These are phyloP conservation scores for Trapa bicornis DNA, from an alignment of 345 rosid genomes.

Conservation along the genomic window DNA sequence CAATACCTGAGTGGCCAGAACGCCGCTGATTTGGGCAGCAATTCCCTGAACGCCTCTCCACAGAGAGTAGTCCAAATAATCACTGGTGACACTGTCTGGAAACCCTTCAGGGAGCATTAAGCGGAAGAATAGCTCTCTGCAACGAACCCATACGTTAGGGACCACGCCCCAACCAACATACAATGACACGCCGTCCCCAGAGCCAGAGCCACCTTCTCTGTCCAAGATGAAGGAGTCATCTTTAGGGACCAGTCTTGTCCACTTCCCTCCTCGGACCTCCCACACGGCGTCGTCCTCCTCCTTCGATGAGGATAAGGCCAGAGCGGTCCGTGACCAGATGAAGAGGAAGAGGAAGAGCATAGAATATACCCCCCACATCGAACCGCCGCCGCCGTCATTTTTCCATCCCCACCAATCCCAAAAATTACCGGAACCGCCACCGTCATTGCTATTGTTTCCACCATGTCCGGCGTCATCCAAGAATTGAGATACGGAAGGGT, in stretches of 20 bases:
- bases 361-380: slow-evolving; percentile 1
- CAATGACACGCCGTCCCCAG: slow-evolving; percentile 12
- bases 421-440: slow-evolving; percentile 14
- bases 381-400: slow-evolving; percentile 14
- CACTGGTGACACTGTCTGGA: slow-evolving; percentile 71
- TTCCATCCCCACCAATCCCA: slow-evolving; percentile 25
- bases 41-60: slow-evolving; percentile 95
- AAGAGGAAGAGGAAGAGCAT: slow-evolving; percentile 12
- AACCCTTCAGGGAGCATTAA: slow-evolving; percentile 88
- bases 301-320: slow-evolving; percentile 25
- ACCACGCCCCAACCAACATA: slow-evolving; percentile 13
- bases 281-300: slow-evolving; percentile 28
- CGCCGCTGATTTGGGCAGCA: slow-evolving; percentile 86
- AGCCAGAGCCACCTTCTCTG: slow-evolving; percentile 10
- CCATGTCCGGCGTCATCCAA: slow-evolving; percentile 4
- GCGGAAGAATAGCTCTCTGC: slow-evolving; percentile 29
- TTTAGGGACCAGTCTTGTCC: slow-evolving; percentile 46
- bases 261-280: slow-evolving; percentile 65
- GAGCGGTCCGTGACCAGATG: slow-evolving; percentile 11
- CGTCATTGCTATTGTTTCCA: slow-evolving; percentile 11
- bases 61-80: slow-evolving; percentile 82
- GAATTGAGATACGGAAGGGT: slow-evolving; percentile 10
- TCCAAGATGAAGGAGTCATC: slow-evolving; percentile 42
- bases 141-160: slow-evolving; percentile 26
- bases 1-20: slow-evolving; percentile 85